Percentiles rank a stretch among this genome's conserved stretches.
These are phyloP conservation scores for Xylaria cubensis DNA, from an alignment of 495 filamentous ascomycete species.

Conservation along the genomic window DNA sequence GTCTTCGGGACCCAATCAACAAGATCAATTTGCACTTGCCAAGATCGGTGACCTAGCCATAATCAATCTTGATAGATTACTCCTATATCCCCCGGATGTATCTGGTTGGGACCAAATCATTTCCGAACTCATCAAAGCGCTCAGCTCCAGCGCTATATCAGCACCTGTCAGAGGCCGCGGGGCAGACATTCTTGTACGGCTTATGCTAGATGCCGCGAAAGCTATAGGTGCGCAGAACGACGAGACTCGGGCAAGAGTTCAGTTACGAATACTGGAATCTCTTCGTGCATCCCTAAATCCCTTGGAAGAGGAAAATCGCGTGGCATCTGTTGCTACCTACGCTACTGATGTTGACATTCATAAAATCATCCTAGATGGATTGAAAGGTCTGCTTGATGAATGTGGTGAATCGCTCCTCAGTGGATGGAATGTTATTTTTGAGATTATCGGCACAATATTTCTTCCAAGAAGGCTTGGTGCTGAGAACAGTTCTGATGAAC, in stretches of 20 bases:
- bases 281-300: constrained; percentile 63
- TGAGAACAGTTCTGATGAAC: constrained; percentile 33
- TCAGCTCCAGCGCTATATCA: constrained; percentile 61
- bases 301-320: constrained; percentile 50
- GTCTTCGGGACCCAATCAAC: constrained; percentile 61
- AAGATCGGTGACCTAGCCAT: constrained; percentile 79
- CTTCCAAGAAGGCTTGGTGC: constrained; percentile 45
- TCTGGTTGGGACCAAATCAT: constrained; percentile 81
- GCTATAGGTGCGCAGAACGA: constrained; percentile 55
- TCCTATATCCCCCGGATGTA: constrained; percentile 63
- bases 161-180: constrained; percentile 72
- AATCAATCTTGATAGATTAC: constrained; percentile 79
- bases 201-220: constrained; percentile 70
- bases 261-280: constrained; percentile 73
- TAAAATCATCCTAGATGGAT: constrained; percentile 76
- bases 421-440: constrained; percentile 86
- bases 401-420: constrained; percentile 81
- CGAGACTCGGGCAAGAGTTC: constrained; percentile 62
- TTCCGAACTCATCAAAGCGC: constrained; percentile 67
- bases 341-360: constrained; percentile 81
- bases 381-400: constrained; percentile 84
- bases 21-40: constrained; percentile 79
- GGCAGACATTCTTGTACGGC: constrained; percentile 74
- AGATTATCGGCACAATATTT: constrained; percentile 85
- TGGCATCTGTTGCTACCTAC: constrained; percentile 58